These are phyloP conservation scores for Fusarium sp. DNA, from an alignment of 2,329 filamentous ascomycete species.

Conservation along the genomic window DNA sequence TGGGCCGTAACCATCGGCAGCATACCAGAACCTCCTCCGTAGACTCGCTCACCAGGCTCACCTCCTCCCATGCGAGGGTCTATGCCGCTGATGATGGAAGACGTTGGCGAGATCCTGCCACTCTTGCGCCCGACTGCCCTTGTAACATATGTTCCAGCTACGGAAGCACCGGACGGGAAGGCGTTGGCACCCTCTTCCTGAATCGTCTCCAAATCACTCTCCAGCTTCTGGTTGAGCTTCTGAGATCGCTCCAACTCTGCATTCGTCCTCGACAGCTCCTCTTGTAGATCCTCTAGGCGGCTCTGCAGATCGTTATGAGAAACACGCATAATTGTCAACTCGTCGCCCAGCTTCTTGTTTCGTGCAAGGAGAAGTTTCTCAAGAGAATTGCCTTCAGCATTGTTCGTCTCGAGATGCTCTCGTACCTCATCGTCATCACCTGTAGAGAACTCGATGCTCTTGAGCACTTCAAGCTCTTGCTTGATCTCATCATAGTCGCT, in stretches of 20 bases:
- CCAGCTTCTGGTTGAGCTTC: slow-evolving; percentile 87
- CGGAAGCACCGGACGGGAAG: slow-evolving; percentile 90
- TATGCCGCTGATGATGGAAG: slow-evolving; percentile 98
- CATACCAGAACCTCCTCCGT: slow-evolving; percentile 84
- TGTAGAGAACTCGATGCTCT: slow-evolving; percentile 96
- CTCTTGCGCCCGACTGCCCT: slow-evolving; percentile 72
- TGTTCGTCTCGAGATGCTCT: slow-evolving; percentile 55
- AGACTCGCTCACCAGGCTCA: slow-evolving; percentile 68
- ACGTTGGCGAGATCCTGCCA: slow-evolving; percentile 85
- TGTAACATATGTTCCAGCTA: slow-evolving; percentile 89
- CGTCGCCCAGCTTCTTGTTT: slow-evolving; percentile 96
- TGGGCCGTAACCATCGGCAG: slow-evolving; percentile 98
- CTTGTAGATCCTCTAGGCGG: slow-evolving; percentile 82
- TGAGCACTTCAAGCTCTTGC: slow-evolving; percentile 94
- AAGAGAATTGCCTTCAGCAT: slow-evolving; percentile 77
- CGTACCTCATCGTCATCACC: slow-evolving; percentile 81
- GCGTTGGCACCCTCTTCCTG: slow-evolving; percentile 87
- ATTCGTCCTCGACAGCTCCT: slow-evolving; percentile 85
- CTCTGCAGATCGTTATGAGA: slow-evolving; percentile 92
- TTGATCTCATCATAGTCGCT: slow-evolving; percentile 96
- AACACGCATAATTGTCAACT: slow-evolving; percentile 91
- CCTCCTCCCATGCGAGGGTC: slow-evolving; percentile 71
- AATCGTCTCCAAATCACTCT: slow-evolving; percentile 89
- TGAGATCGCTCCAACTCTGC: slow-evolving; percentile 88
- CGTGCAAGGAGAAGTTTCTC: slow-evolving; percentile 92